Base-by-base conservation (phyloP, 371 early-diverging fungal genomes). In the Rhizopus sp. region DNA sequence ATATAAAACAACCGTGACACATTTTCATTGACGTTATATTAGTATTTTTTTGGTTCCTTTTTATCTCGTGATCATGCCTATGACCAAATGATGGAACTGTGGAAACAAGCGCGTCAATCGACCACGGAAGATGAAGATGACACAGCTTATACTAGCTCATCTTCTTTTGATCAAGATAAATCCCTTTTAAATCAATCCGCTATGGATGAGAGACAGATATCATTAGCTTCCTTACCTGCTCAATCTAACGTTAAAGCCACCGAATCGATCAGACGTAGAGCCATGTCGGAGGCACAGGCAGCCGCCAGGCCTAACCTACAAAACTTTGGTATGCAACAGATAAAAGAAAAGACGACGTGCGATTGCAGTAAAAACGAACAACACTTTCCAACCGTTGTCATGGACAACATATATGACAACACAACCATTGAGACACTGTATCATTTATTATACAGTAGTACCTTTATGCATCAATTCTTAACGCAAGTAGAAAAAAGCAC, bases 41-140 rank as follows among this genome's bases (percentile, higher is more conserved):
- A 83, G 78, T 84, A 90, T 56, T 87, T 92, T 53, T 93, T 92
- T 63, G 87, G 88, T n/a, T 90, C 91, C 2, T 91, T 93, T 54
- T 69, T 93, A 15, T 84, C 87, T 41, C 89, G 93, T 38, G 93
- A 93, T 55, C 78, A 86, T 55, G 91, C 89, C 0, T 88, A 82
- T 53, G 85, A 84, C 62, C 76, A 85, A 50, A 71, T 93, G 29
- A 75, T 81, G 44, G 83, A 87, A 8, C 53, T 88, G 31, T 93
- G 92, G 92, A 45, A 47, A 7, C 23, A 5, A 8, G 45, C 56
- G 10, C 33, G 46, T 46, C 46, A 7, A 23, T 29, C 2, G 7
- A 23, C 8, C 7, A 46, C 29, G 6, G 30, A 51, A 12, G 13
- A 37, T 2, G 50, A 57, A 30, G 37, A 44, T 6, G 30, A 40